Conservation (phyloP, 2,329 filamentous ascomycete genomes). For the Diaporthe aspalathi region DNA sequence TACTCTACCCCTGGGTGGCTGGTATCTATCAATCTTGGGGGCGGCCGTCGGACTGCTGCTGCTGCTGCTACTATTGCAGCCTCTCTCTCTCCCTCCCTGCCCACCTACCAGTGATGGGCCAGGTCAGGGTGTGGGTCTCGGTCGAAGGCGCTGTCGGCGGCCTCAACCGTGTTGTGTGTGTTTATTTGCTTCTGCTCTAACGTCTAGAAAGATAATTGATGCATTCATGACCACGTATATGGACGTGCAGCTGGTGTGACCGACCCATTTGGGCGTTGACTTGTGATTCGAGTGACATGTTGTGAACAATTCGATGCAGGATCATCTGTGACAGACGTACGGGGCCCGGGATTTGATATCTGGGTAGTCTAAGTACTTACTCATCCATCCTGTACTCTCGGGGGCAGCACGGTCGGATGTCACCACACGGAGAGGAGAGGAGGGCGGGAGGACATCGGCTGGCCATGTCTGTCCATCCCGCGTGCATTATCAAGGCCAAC, state of each 20-base stretch:
- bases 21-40: background rate
- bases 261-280: background rate
- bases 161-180: no score
- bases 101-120: background rate
- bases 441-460: background rate
- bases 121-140: background rate
- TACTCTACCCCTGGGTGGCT: no score
- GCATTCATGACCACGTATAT: constrained; percentile 28
- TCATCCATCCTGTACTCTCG: no score
- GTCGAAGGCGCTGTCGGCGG: background rate
- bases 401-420: no score
- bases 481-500: no score
- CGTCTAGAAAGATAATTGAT: constrained; percentile 35
- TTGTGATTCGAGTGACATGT: background rate
- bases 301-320: background rate
- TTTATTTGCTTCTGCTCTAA: background rate
- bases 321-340: background rate
- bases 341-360: no score
- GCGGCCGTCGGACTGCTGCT: background rate
- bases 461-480: no score
- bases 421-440: background rate
- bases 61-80: background rate
- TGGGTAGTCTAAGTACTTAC: no score
- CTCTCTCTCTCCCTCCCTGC: background rate
- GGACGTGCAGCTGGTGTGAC: background rate